Base-by-base conservation (phyloP, 2,329 filamentous ascomycete genomes). In the Claviceps maximensis region DNA sequence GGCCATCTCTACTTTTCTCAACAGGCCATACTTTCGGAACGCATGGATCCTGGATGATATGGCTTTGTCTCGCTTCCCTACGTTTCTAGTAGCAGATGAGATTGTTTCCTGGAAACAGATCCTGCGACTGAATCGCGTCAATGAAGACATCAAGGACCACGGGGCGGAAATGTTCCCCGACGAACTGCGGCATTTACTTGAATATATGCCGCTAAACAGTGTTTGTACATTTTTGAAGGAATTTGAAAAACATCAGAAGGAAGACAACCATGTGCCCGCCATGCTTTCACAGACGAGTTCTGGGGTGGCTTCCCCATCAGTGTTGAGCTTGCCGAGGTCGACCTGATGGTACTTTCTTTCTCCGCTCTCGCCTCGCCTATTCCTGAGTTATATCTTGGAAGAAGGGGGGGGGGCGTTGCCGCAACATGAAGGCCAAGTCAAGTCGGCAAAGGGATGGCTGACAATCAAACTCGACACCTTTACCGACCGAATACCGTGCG, bases 1-100 rank as follows among this genome's bases (percentile, higher is more conserved):
- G 29, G 61, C 61, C 13, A 55, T 56, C 12, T 56, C 53, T 9
- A 63, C 63, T 45, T 67, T 69, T 44, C 56, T 67, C 41, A 58
- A 53, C 33, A 60, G 67, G 4, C 59, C 61, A 2, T 67, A 65
- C 51, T 69, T 69, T 50, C 62, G 65, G 31, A 64, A 67, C 7
- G 62, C 61, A 1, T 69, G 67, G 67, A 68, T 69, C 47, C 58
- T 69, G 1, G 67, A 67, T 47, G 67, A 69, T 55, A 60, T 69
- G 40, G 58, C 65, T 38, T 58, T 66, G 55, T 64, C 64, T 1
- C 59, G 65, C 2, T 65, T 68, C 36, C 61, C 61, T 17, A 54
- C 59, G 2, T 63, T 63, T 38, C 56, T 70, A 4, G 59, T 69
- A 27, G 67, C 66, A 31, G 65, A 69, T 51, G 59, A 61, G 42